Conservation (phyloP, 148 eudicot species). For the Chenopodium suecicum region DNA sequence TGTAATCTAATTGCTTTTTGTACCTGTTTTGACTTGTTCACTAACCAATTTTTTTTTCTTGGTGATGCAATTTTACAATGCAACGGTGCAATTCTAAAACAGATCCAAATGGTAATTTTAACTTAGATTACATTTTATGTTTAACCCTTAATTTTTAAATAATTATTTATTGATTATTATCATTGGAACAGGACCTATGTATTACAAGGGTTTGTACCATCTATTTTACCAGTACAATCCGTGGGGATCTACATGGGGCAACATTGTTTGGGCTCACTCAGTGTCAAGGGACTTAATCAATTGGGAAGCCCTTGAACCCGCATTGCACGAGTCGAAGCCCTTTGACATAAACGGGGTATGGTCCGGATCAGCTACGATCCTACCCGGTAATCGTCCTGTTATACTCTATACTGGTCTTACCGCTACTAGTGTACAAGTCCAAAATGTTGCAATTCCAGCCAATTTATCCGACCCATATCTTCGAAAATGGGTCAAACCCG, state of each 20-base stretch:
- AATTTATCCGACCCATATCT: constrained; percentile 68
- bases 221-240: constrained; percentile 68
- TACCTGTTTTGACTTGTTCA: background rate
- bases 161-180: background rate
- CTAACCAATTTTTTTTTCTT: constrained; percentile 1
- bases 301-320: constrained; percentile 58
- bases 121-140: too few species aligned
- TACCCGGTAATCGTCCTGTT: constrained; percentile 46
- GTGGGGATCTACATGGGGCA: constrained; percentile 64
- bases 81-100: constrained; percentile 15
- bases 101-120: constrained; percentile 74
- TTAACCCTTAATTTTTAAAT: too few species aligned
- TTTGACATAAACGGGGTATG: constrained; percentile 58
- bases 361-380: constrained; percentile 73
- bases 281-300: constrained; percentile 60
- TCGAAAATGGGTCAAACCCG: constrained; percentile 69
- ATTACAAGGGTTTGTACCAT: constrained; percentile 65
- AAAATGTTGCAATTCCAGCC: constrained; percentile 67
- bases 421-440: constrained; percentile 45
- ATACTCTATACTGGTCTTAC: constrained; percentile 67
- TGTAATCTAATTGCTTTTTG: too few species aligned
- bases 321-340: constrained; percentile 46
- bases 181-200: constrained; percentile 54
- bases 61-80: background rate
- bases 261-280: constrained; percentile 83